Base-by-base conservation (phyloP, 345 rosid species). In the sweet orange (Citrus sinensis) region DNA sequence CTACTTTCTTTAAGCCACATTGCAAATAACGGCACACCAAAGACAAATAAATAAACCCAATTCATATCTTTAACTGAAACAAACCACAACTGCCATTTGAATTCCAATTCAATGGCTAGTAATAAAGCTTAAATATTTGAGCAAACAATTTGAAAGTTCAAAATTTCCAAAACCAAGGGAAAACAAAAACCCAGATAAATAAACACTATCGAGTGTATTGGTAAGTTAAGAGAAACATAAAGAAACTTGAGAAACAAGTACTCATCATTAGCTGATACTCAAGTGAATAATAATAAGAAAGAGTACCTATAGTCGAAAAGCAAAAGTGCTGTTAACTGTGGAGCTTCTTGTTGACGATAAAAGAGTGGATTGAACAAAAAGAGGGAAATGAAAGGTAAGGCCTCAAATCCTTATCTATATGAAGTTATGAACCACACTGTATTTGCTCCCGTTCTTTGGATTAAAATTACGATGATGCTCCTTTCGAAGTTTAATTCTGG, bases 301-400 rank as follows among this genome's bases (percentile, higher is more conserved):
- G 10, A 9, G 62, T 76, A 84, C 84, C 86, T 87, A 60, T 22
- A 1, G 29, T 9, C 27, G 69, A 42, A 61, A 62, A 29, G 19
- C 9, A 10, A 29, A 61, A n/a, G 76, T 58, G 7, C 24, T 64
- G 40, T 30, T 20, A 32, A 7, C 24, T 34, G 71, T 34, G 42
- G 13, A 65, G 42, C 25, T 75, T 27, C 20, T 19, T 54, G 22
- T 54, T 54, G 22, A 54, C 2, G 54, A 30, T 5, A 64, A 37
- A 35, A 67, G 66, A 76, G 72, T 55, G 24, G 40, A 46, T 39
- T 59, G 58, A 20, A 37, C 63, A 42, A 25, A 73, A 78, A 49
- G 83, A 82, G 82, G 78, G 79, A 86, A 85, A 88, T 63, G 87
- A 85, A 86, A 79, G 88, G 89, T 67, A 77, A 79, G 88, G 76